Conservation (phyloP, 768 basidiomycete species). For the Clitopilus passeckerianus region DNA sequence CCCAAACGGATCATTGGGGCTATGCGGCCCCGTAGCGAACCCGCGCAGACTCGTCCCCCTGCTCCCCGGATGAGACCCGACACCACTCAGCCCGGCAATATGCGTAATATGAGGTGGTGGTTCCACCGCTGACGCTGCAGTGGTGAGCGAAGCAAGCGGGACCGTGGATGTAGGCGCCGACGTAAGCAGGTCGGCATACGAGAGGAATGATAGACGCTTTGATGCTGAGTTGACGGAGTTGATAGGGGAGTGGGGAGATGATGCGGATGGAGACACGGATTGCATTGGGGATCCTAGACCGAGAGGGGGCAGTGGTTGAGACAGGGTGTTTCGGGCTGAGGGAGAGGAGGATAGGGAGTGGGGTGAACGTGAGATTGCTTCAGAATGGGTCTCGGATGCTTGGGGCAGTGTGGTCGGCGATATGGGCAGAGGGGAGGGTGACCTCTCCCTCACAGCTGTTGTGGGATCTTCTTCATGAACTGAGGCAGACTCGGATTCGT, state of each 20-base stretch:
- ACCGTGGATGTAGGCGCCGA: conserved; percentile 71
- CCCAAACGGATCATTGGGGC: neutral
- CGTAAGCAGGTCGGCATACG: conserved; percentile 79
- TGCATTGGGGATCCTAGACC: conserved; percentile 14
- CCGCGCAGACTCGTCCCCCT: conserved; percentile 20
- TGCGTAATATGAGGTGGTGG: conserved; percentile 71
- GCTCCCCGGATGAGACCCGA: conserved; percentile 11
- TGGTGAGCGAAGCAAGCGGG: conserved; percentile 70
- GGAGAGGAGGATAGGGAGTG: conserved; percentile 12
- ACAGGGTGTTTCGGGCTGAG: conserved; percentile 6
- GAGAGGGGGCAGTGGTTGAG: conserved; percentile 10
- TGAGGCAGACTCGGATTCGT: conserved; percentile 21
- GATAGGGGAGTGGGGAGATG: conserved; percentile 15
- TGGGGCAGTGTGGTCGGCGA: conserved; percentile 11
- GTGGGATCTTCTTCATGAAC: conserved; percentile 9
- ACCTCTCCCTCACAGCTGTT: conserved; percentile 8
- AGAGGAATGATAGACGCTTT: conserved; percentile 85
- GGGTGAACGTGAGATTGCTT: conserved; percentile 14
- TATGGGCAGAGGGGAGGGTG: conserved; percentile 4
- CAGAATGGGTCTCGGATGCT: neutral
- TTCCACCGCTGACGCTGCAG: conserved; percentile 46
- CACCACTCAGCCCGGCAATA: conserved; percentile 26
- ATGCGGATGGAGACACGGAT: conserved; percentile 4
- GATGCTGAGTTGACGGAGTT: conserved; percentile 23
- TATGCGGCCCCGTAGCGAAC: conserved; percentile 11